Evolutionary conservation across 148 eudicot species (phyloP).

Genomic region (Rhododendron molle): DNA sequence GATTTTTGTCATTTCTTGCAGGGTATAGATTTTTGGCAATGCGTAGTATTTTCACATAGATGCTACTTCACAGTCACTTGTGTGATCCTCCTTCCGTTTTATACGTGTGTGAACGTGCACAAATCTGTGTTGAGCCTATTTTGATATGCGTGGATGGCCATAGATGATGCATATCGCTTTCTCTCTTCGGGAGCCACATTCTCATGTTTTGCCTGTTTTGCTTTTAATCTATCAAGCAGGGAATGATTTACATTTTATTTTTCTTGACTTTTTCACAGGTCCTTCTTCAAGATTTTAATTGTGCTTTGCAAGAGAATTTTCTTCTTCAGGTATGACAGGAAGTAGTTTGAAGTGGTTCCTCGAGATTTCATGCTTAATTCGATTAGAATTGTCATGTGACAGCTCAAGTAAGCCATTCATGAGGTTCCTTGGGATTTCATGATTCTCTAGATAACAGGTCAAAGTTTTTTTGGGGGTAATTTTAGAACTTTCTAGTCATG

Average conservation of each 20-base stretch:
- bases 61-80: background rate
- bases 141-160: background rate
- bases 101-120: background rate
- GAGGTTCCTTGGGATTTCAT: background rate
- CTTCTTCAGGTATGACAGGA: slow-evolving; percentile 68
- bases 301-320: slow-evolving; percentile 96
- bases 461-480: background rate
- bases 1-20: background rate
- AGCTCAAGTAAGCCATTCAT: background rate
- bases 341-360: background rate
- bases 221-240: background rate
- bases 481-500: background rate
- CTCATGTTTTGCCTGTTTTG: background rate
- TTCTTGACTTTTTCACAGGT: slow-evolving; percentile 41
- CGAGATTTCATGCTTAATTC: background rate
- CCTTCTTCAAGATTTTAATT: slow-evolving; percentile 88
- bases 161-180: background rate
- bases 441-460: background rate
- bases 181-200: background rate
- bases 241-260: slow-evolving; percentile 5
- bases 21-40: background rate
- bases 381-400: slow-evolving; percentile 4
- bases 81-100: background rate
- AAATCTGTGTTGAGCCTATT: background rate
- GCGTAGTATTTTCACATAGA: background rate